Evolutionary conservation across 2,329 filamentous ascomycete genomes (phyloP).

Genomic region (Fusarium sp.): DNA sequence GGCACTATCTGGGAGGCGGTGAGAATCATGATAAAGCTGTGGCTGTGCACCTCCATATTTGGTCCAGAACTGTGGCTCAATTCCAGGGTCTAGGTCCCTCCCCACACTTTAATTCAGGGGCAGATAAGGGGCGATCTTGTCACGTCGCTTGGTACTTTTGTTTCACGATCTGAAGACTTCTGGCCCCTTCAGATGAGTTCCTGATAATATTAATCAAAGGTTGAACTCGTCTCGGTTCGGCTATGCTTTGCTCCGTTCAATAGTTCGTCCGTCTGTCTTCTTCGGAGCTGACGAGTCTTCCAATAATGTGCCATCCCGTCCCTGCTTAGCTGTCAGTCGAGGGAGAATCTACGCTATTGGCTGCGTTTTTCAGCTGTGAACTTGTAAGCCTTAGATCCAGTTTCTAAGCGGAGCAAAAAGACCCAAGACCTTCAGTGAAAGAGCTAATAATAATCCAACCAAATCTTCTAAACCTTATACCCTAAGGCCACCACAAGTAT

Average conservation of each 20-base stretch:
- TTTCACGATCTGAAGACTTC: slow-evolving; percentile 26
- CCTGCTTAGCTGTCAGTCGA: slow-evolving; percentile 19
- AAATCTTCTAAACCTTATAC: not conserved
- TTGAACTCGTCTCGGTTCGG: not conserved
- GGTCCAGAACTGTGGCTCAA: slow-evolving; percentile 30
- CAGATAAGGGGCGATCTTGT: slow-evolving; percentile 33
- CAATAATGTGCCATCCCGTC: slow-evolving; percentile 17
- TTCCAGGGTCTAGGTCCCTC: slow-evolving; percentile 33
- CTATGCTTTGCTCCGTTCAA: slow-evolving; percentile 2
- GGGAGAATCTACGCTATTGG: slow-evolving; percentile 30
- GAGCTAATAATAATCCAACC: not conserved
- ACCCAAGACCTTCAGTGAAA: not conserved
- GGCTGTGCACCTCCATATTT: slow-evolving; percentile 17
- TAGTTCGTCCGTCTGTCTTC: not conserved
- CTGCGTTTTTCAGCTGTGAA: slow-evolving; percentile 25
- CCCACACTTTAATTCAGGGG: slow-evolving; percentile 36
- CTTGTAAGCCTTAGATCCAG: slow-evolving; percentile 21
- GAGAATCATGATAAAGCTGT: slow-evolving; percentile 9
- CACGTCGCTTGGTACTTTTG: slow-evolving; percentile 30
- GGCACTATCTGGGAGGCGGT: slow-evolving; percentile 32
- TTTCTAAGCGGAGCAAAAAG: not conserved
- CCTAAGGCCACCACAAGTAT: not conserved
- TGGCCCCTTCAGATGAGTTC: slow-evolving; percentile 8
- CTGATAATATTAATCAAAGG: not conserved
- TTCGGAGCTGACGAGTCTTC: slow-evolving; percentile 4